Base-by-base conservation (phyloP, 768 basidiomycete genomes). In the Rhizopogon rudus region DNA sequence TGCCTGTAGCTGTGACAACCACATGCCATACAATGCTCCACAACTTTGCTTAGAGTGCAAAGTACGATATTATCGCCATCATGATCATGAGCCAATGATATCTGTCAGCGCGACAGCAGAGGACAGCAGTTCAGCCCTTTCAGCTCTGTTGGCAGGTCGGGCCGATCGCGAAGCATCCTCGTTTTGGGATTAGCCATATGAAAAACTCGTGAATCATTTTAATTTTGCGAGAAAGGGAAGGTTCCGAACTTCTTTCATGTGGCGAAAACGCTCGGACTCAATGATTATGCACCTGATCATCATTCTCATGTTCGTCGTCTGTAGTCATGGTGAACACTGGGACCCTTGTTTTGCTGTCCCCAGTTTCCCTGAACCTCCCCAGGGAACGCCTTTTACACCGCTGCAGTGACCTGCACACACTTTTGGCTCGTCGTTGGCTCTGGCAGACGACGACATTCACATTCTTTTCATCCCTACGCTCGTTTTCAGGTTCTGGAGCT, bases 391-490 rank as follows among this genome's bases (percentile, higher is more conserved):
- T n/a, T 44, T 46, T 14, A 14, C 29, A 49, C 20, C 43, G 16
- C 52, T 37, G 46, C 43, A 25, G 48, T 12, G 35, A 9, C 13
- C 44, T 31, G 25, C 5, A 44, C 9, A 7, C 20, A n/a, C 17
- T 12, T 31, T 16, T 8, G 9, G 35, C 46, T 58, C 51, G 50
- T 59, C 56, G 49, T 45, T 51, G 54, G 48, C 40, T 52, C 50
- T 10, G 56, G 51, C 53, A 62, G 41, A 51, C 61, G 50, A 55
- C 63, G 50, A 55, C 40, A 43, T 40, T 10, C 50, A 64, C 67
- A n/a, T 42, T 65, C 67, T 22, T 68, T 69, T 60, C 57, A 28
- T 17, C 41, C 33, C 31, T 44, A 54, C 64, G n/a, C 22, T 65
- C 60, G 4, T 60, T 71, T 52, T 53, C 45, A 12, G 43, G 43